These are phyloP conservation scores for Torrubiella hemipterigena DNA, from an alignment of 2,329 filamentous ascomycete genomes.

Conservation along the genomic window DNA sequence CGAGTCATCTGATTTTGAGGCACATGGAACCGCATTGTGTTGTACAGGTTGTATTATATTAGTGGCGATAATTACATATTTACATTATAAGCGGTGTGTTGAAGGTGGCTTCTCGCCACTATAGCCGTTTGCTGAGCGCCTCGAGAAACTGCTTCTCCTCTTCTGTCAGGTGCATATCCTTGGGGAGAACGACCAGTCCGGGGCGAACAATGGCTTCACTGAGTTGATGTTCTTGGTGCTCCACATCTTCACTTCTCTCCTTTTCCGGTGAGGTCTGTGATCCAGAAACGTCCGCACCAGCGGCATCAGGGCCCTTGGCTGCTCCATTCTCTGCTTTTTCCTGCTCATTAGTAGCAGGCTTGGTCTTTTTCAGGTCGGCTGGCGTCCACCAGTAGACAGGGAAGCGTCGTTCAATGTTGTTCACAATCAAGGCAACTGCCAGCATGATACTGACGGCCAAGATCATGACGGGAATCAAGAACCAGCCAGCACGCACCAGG, in stretches of 20 bases:
- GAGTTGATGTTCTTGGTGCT: slow-evolving; percentile 9
- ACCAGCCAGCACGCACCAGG: slow-evolving; percentile 53
- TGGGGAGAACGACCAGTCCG: slow-evolving; percentile 20
- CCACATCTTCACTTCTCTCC: slow-evolving; percentile 8
- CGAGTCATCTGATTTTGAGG: too few species aligned
- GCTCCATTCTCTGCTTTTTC: slow-evolving; percentile 5
- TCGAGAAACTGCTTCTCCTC: slow-evolving; percentile 24
- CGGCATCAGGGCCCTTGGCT: neutral
- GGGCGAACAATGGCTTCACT: slow-evolving; percentile 22
- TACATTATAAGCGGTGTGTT: too few species aligned
- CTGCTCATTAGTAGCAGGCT: neutral
- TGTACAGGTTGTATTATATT: too few species aligned
- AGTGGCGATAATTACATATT: too few species aligned
- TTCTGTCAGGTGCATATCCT: slow-evolving; percentile 22
- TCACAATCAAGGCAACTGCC: slow-evolving; percentile 48
- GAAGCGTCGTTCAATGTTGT: slow-evolving; percentile 56
- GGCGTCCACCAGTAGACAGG: slow-evolving; percentile 62
- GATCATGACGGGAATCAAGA: slow-evolving; percentile 49
- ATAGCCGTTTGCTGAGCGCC: slow-evolving; percentile 21
- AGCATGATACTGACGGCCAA: slow-evolving; percentile 52
- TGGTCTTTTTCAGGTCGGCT: slow-evolving; percentile 12
- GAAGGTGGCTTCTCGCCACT: too few species aligned
- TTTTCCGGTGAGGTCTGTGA: slow-evolving; percentile 1
- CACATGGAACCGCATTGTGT: too few species aligned
- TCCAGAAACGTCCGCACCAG: neutral